These are phyloP conservation scores for Periconia sp. DNA, from an alignment of 2,329 filamentous ascomycete species.

Conservation along the genomic window DNA sequence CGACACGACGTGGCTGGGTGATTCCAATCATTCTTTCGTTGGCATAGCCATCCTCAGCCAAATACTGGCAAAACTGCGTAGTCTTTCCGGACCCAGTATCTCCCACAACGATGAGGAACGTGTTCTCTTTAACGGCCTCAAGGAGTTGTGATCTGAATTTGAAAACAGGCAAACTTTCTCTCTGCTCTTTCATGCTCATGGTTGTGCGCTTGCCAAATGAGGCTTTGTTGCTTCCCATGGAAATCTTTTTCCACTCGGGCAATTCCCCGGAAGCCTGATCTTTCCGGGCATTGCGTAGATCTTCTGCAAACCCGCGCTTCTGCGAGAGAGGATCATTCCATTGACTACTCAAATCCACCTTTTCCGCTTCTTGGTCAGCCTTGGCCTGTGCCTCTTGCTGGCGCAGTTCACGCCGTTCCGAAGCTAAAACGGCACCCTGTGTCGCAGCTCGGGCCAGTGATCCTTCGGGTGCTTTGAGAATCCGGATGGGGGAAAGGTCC, in stretches of 20 bases:
- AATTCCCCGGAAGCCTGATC: constrained; percentile 66
- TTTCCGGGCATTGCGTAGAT: constrained; percentile 69
- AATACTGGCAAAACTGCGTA: constrained; percentile 91
- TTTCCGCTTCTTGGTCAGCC: constrained; percentile 70
- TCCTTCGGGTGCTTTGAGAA: constrained; percentile 97
- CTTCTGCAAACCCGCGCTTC: constrained; percentile 84
- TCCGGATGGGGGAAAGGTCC: constrained; percentile 90
- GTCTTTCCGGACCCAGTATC: constrained; percentile 98
- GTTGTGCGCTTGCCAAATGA: constrained; percentile 83
- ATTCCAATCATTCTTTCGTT: constrained; percentile 90
- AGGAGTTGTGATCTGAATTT: constrained; percentile 86
- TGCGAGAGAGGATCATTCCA: constrained; percentile 98
- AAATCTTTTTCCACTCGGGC: constrained; percentile 90
- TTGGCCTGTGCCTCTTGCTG: constrained; percentile 85
- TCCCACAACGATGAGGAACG: constrained; percentile 92
- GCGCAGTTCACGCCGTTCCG: constrained; percentile 84
- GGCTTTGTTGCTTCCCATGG: constrained; percentile 65
- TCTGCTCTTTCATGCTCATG: constrained; percentile 92
- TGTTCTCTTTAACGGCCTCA: constrained; percentile 82
- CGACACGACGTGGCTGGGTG: constrained; percentile 94
- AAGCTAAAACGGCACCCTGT: constrained; percentile 84
- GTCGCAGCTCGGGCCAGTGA: constrained; percentile 96
- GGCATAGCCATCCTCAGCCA: constrained; percentile 89
- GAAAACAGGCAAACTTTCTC: constrained; percentile 85
- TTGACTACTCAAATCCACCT: constrained; percentile 82